Base-by-base conservation (phyloP, 192 early-diverging fungal genomes). In the Gigaspora rosea region DNA sequence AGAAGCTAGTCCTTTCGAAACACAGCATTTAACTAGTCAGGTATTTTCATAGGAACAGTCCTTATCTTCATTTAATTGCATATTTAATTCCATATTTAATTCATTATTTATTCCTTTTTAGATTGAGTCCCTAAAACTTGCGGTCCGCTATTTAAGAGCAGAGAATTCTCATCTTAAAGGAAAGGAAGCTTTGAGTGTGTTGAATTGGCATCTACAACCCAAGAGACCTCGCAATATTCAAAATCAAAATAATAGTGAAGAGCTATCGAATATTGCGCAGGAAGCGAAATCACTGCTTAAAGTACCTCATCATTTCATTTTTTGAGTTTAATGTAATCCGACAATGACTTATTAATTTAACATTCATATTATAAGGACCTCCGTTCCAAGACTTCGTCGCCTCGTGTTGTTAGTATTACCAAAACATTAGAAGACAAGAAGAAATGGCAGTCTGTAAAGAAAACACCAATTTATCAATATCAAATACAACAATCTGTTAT, bases 111-210 rank as follows among this genome's bases (percentile, higher is more conserved):
- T 47, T n/a, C 10, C 8, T 10, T 69, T 82, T 75, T 81, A 90
- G 90, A 81, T 91, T 72, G 88, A 93, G 80, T 67, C 89, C 41
- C 85, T 97, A 56, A 92, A 92, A 78, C 86, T 90, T 36, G 92
- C 94, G 3, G 74, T 96, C 49, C 83, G 89, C 15, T 95, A 88
- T 78, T 64, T 96, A 75, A 91, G 94, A 46, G 84, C 86, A 64
- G 96, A 97, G 79, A 96, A 96, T 81, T 86, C 92, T 32, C 89
- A 91, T 10, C 76, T 97, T 77, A 94, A 94, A 71, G 88, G 88
- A 8, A 80, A 82, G 27, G 87, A 86, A 22, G 79, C 89, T 1
- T 71, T 88, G 77, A 79, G 82, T 33, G 78, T 62, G 41, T 71
- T 87, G 67, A 67, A 75, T 16, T 74, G 52, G 46, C 84, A 80